phyloP scores from a whole-genome alignment of 176 grass and related monocot genomes.

The Musa beccarii region DNA sequence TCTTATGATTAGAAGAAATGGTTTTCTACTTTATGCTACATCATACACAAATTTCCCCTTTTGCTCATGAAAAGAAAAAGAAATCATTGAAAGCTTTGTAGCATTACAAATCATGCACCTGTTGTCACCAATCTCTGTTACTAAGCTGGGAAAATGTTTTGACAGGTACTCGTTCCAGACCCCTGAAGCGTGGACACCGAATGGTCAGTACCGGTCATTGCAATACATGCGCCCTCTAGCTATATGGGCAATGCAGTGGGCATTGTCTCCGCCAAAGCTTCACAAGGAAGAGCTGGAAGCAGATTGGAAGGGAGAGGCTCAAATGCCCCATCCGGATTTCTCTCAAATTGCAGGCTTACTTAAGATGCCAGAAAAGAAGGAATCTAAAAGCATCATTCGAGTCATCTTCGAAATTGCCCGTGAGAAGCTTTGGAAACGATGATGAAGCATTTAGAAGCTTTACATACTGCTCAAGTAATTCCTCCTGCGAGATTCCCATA shows the following conservation, averaged over 20 bases:
- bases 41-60: too few relatives aligned
- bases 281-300: background rate
- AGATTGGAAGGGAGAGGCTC: background rate
- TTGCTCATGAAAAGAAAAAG: background rate
- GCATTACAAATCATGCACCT: background rate
- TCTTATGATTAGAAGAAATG: too few relatives aligned
- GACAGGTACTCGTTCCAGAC: constrained; percentile 20
- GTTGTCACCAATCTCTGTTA: background rate
- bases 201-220: constrained; percentile 2
- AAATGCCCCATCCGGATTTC: background rate
- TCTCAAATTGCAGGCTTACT: constrained; percentile 9
- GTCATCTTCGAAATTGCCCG: constrained; percentile 11
- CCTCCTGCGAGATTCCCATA: background rate
- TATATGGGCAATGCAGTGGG: constrained; percentile 26
- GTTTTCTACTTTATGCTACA: too few relatives aligned
- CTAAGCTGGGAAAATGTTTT: background rate
- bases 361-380: constrained; percentile 7
- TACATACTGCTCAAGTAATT: background rate
- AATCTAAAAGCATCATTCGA: background rate
- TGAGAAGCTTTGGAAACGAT: background rate
- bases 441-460: background rate
- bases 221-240: constrained; percentile 20
- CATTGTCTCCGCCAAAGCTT: constrained; percentile 11
- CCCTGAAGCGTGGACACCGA: constrained; percentile 17
- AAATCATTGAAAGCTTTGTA: background rate